Conservation (phyloP, 139 green algal species). For the Chlamydomonas applanata region DNA sequence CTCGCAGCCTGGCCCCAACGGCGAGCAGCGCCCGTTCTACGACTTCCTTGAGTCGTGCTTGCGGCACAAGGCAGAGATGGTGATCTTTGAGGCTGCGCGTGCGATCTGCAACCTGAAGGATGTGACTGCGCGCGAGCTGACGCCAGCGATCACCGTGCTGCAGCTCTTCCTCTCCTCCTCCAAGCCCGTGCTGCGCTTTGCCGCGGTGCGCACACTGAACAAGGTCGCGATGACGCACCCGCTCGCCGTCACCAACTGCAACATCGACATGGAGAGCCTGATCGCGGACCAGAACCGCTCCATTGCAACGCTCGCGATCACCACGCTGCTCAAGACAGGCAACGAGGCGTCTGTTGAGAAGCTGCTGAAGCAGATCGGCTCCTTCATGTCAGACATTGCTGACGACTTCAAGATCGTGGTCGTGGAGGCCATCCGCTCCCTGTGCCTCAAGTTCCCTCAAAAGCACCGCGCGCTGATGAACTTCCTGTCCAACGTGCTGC, state of each 20-base stretch:
- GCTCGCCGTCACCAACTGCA: constrained; percentile 93
- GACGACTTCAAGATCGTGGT: constrained; percentile 99
- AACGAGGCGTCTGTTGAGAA: constrained; percentile 95
- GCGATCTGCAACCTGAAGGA: constrained; percentile 91
- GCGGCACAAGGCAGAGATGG: constrained; percentile 92
- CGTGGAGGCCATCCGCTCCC: constrained; percentile 89
- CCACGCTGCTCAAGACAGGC: constrained; percentile 97
- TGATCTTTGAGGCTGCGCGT: constrained; percentile 91
- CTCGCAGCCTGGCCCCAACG: constrained; percentile 42
- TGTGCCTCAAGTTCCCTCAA: constrained; percentile 97
- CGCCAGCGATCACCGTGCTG: constrained; percentile 94
- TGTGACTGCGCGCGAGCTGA: constrained; percentile 88
- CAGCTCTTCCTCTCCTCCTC: constrained; percentile 96
- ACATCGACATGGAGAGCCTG: constrained; percentile 98
- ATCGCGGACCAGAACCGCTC: constrained; percentile 87
- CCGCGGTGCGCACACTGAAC: constrained; percentile 86
- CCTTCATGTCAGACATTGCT: constrained; percentile 97
- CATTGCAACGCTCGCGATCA: constrained; percentile 99
- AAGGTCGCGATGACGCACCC: constrained; percentile 96
- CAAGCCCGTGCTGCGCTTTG: constrained; percentile 97
- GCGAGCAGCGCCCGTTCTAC: constrained; percentile 91
- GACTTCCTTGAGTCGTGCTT: constrained; percentile 96
- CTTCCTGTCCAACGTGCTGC: constrained; percentile 86
- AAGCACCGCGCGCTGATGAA: constrained; percentile 97
- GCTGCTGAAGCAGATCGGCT: constrained; percentile 97